These are phyloP conservation scores for Parmales sp. DNA, from an alignment of 108 stramenopile genomes.

Conservation along the genomic window DNA sequence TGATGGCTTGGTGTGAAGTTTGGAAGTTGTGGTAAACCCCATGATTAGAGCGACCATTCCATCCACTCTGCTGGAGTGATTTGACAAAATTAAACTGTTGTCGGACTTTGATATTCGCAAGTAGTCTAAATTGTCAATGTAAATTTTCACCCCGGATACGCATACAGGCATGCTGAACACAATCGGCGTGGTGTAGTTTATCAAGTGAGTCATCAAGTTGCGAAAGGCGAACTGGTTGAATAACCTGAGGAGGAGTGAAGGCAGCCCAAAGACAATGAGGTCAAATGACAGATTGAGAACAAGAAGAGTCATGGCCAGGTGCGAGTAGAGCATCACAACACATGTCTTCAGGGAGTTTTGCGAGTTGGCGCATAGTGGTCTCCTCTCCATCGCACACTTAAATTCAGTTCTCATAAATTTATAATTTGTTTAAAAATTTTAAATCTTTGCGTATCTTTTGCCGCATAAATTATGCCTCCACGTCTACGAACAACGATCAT, in stretches of 20 bases:
- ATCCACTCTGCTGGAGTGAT: constrained; percentile 36
- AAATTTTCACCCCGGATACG: constrained; percentile 22
- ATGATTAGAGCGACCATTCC: constrained; percentile 43
- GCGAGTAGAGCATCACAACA: constrained; percentile 29
- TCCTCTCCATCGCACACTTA: too few relatives aligned
- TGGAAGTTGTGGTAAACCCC: constrained; percentile 19
- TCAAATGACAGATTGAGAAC: constrained; percentile 37
- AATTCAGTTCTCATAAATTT: too few relatives aligned
- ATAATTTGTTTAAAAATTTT: too few relatives aligned
- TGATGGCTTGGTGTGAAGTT: too few relatives aligned
- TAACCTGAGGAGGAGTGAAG: constrained; percentile 19
- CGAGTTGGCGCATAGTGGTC: too few relatives aligned
- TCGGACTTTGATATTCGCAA: constrained; percentile 23
- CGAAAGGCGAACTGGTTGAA: constrained; percentile 17
- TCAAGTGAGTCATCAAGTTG: constrained; percentile 16
- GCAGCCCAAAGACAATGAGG: constrained; percentile 25
- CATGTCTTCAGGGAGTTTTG: constrained; percentile 25
- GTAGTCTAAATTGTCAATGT: constrained; percentile 25
- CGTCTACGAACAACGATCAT: too few relatives aligned
- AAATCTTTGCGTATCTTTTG: too few relatives aligned
- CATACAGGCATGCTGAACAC: constrained; percentile 36
- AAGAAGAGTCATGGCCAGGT: constrained; percentile 26
- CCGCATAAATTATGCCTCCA: too few relatives aligned
- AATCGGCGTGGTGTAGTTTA: constrained; percentile 37
- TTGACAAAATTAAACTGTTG: constrained; percentile 24